Percentiles rank a stretch among this genome's conserved stretches.
These are phyloP conservation scores for Ustilago cynodontis DNA, from an alignment of 1,284 basidiomycete species.

Conservation along the genomic window DNA sequence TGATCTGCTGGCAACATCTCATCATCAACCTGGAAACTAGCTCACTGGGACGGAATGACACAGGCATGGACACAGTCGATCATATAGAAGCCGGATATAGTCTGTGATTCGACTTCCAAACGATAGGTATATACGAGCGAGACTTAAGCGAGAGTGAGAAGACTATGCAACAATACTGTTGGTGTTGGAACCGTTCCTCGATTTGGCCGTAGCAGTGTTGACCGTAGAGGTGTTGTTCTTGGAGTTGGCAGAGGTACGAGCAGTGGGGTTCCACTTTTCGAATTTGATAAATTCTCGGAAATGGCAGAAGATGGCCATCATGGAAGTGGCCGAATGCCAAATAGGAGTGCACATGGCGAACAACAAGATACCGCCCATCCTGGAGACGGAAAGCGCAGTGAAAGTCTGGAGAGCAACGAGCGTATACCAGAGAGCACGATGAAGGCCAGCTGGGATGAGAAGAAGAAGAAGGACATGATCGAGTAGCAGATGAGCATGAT, in stretches of 20 bases:
- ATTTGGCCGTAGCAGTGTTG: constrained; percentile 22
- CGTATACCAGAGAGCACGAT: constrained; percentile 56
- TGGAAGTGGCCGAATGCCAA: constrained; percentile 54
- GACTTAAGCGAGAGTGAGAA: background rate
- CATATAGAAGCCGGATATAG: background rate
- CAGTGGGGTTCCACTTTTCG: constrained; percentile 58
- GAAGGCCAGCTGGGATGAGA: constrained; percentile 47
- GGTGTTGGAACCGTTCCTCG: constrained; percentile 24
- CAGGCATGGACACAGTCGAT: background rate
- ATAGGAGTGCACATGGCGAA: constrained; percentile 55
- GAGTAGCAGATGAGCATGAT: constrained; percentile 54
- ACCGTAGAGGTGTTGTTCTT: constrained; percentile 25
- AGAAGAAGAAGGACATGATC: constrained; percentile 54
- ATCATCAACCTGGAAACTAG: background rate
- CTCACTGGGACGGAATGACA: background rate
- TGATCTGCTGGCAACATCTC: background rate
- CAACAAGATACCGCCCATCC: constrained; percentile 40
- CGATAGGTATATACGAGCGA: background rate
- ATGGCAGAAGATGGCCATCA: constrained; percentile 61
- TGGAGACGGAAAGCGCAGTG: constrained; percentile 53
- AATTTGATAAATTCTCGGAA: constrained; percentile 62
- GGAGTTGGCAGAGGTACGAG: constrained; percentile 31
- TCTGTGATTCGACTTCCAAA: background rate
- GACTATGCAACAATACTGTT: constrained; percentile 18
- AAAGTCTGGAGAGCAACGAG: constrained; percentile 57